Evolutionary conservation across 108 stramenopile species (phyloP).

Genomic region (Pseudonitzschia multiseries): DNA sequence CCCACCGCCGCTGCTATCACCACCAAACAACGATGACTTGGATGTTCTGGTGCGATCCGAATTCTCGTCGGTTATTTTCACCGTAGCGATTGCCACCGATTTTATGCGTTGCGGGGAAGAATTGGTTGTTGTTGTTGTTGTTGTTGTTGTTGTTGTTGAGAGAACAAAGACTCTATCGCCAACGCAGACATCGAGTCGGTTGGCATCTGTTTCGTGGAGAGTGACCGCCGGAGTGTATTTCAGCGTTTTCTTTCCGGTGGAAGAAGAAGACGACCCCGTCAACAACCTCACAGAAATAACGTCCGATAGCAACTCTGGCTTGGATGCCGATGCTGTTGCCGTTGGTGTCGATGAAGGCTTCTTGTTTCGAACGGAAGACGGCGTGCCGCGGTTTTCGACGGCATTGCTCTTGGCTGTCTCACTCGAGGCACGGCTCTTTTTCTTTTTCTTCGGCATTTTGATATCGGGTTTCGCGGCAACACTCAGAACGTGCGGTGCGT

Average conservation of each 20-base stretch:
- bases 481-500: neutral
- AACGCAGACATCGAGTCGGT: slow-evolving; percentile 19
- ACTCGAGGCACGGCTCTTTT: slow-evolving; percentile 30
- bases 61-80: slow-evolving; percentile 4
- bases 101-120: neutral
- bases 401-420: neutral
- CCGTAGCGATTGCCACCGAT: slow-evolving; percentile 1
- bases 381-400: neutral
- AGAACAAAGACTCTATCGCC: slow-evolving; percentile 26
- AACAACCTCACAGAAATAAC: slow-evolving; percentile 3
- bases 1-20: slow-evolving; percentile 11
- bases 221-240: slow-evolving; percentile 22
- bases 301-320: slow-evolving; percentile 7
- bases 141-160: no score
- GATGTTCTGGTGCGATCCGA: neutral
- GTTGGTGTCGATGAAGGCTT: neutral
- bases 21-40: slow-evolving; percentile 3
- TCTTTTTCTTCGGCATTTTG: slow-evolving; percentile 42
- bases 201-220: slow-evolving; percentile 27
- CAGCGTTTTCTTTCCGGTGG: slow-evolving; percentile 13
- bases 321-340: neutral
- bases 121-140: no score
- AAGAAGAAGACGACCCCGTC: slow-evolving; percentile 6
- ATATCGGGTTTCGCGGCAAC: neutral
- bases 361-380: slow-evolving; percentile 3